Evolutionary conservation across 1,284 basidiomycete genomes (phyloP).

Genomic region (Cryptococcus sp.): DNA sequence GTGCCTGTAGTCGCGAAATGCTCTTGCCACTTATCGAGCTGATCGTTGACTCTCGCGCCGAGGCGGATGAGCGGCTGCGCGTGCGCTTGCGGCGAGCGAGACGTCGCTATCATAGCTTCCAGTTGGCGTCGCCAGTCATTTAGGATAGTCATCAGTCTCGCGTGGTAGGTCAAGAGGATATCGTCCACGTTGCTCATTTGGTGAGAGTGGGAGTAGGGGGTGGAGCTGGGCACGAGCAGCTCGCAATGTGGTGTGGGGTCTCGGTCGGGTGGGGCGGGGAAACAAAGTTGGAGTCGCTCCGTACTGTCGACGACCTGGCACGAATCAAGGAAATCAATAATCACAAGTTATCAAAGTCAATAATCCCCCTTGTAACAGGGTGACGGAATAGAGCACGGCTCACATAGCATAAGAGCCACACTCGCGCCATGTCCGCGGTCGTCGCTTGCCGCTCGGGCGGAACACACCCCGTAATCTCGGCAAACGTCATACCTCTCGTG

Average conservation of each 20-base stretch:
- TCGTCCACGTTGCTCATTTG: slow-evolving; percentile 20
- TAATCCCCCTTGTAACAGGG: too few species aligned
- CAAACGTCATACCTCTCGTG: slow-evolving; percentile 23
- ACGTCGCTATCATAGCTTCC: background rate
- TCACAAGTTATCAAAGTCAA: background rate
- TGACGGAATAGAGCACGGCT: too few species aligned
- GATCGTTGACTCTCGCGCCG: slow-evolving; percentile 25
- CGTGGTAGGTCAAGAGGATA: slow-evolving; percentile 42
- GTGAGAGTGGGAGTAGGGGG: background rate
- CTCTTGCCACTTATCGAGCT: slow-evolving; percentile 36
- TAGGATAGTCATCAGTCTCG: slow-evolving; percentile 37
- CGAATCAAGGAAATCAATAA: background rate
- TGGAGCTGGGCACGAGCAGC: slow-evolving; percentile 17
- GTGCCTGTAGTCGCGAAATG: slow-evolving; percentile 20
- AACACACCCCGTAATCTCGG: slow-evolving; percentile 36
- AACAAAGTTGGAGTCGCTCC: slow-evolving; percentile 26
- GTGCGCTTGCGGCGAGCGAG: background rate
- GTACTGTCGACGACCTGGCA: slow-evolving; percentile 38
- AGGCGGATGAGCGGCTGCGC: slow-evolving; percentile 17
- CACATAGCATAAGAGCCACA: slow-evolving; percentile 49
- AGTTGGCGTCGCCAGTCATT: slow-evolving; percentile 30
- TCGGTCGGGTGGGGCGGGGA: slow-evolving; percentile 10
- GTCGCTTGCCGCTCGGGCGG: slow-evolving; percentile 38
- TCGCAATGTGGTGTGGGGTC: slow-evolving; percentile 31
- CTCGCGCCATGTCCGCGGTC: slow-evolving; percentile 38